A percentile compares a stretch with the other conserved stretches of the same genome.
Conservation (phyloP, 768 basidiomycete species). For the Antrodiella citrinella region DNA sequence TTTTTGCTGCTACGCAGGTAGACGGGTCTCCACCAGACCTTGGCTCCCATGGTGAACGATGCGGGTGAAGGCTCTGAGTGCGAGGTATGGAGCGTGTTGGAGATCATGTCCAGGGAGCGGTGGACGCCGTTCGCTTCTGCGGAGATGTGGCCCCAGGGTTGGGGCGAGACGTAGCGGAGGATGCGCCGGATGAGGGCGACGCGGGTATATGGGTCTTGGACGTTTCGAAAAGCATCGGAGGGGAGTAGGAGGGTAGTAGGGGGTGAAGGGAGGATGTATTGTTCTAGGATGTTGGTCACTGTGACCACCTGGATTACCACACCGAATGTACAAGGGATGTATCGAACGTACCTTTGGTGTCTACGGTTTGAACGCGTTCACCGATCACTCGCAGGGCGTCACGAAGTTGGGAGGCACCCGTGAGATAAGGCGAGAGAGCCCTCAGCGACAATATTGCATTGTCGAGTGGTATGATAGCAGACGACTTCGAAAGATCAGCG, state of each 20-base stretch:
- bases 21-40: conserved; percentile 59
- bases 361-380: background rate
- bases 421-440: background rate
- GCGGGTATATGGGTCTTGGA: conserved; percentile 14
- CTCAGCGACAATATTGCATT: background rate
- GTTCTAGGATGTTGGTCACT: conserved; percentile 14
- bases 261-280: conserved; percentile 10
- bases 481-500: too few relatives aligned
- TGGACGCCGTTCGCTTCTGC: conserved; percentile 53
- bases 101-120: conserved; percentile 38
- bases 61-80: conserved; percentile 20
- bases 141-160: conserved; percentile 66
- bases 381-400: background rate
- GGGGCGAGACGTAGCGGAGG: conserved; percentile 63
- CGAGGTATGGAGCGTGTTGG: conserved; percentile 40
- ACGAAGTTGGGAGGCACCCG: background rate
- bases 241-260: conserved; percentile 24
- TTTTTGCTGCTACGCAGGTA: conserved; percentile 16
- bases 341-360: background rate
- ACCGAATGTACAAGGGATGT: conserved; percentile 4
- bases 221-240: conserved; percentile 3
- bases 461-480: too few relatives aligned
- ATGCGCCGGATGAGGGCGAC: conserved; percentile 29
- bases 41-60: conserved; percentile 47
- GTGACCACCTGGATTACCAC: background rate